Evolutionary conservation across 2,329 filamentous ascomycete genomes (phyloP).

Genomic region (Conoideocrella luteorostrata): DNA sequence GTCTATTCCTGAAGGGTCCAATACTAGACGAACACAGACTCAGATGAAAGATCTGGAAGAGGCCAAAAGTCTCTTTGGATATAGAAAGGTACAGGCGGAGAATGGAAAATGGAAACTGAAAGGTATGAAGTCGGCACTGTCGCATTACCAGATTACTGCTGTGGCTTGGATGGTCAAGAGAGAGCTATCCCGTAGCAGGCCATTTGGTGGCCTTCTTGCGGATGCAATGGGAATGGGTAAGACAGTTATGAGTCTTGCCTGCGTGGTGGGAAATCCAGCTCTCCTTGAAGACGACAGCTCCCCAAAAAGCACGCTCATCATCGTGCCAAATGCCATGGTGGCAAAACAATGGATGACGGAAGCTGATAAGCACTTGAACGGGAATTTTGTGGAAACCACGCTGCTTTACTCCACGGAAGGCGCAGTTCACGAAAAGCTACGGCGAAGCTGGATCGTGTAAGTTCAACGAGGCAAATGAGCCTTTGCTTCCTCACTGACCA

Average conservation of each 20-base stretch:
- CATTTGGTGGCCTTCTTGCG: conserved; percentile 55
- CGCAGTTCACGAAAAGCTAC: neutral
- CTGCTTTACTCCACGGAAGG: conserved; percentile 11
- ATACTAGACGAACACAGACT: conserved; percentile 9
- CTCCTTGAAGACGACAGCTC: conserved; percentile 30
- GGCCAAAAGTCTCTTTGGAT: conserved; percentile 15
- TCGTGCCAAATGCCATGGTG: conserved; percentile 20
- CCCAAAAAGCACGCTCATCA: conserved; percentile 28
- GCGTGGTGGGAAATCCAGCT: conserved; percentile 57
- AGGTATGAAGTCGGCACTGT: conserved; percentile 13
- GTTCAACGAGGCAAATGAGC: neutral
- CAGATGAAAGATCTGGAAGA: conserved; percentile 14
- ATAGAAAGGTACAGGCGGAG: conserved; percentile 5
- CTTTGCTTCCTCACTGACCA: neutral
- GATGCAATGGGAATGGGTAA: conserved; percentile 63
- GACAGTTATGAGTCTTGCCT: conserved; percentile 67
- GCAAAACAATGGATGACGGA: conserved; percentile 23
- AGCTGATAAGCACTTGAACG: conserved; percentile 18
- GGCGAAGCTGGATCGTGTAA: neutral
- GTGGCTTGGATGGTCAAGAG: conserved; percentile 47
- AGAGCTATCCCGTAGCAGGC: conserved; percentile 30
- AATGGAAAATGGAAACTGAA: conserved; percentile 12
- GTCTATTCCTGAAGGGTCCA: conserved; percentile 9
- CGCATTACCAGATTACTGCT: conserved; percentile 43
- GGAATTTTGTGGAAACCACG: neutral